Percentiles rank a stretch among this genome's conserved stretches.
Conservation (phyloP, 495 filamentous ascomycete species). For the Podospora pseudocomata region DNA sequence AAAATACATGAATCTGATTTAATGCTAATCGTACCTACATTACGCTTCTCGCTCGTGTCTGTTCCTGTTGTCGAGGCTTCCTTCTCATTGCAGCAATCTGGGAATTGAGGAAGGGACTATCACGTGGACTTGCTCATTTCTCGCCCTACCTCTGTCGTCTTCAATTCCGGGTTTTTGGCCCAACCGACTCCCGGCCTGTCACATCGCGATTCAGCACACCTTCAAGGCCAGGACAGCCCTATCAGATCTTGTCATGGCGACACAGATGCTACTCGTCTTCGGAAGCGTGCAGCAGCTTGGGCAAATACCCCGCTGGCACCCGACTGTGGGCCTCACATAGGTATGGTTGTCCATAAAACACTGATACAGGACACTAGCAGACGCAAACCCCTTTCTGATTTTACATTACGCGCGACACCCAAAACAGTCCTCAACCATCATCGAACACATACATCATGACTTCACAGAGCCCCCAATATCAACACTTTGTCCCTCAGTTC, state of each 20-base stretch:
- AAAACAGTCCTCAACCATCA: neutral
- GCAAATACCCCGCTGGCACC: neutral
- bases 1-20: neutral
- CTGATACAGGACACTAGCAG: neutral
- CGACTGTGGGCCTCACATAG: neutral
- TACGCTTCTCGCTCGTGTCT: neutral
- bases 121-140: too few species aligned
- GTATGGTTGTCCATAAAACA: neutral
- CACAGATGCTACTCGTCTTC: neutral
- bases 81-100: neutral
- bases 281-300: neutral
- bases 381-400: neutral
- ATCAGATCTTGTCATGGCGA: neutral
- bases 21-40: neutral
- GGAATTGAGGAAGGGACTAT: neutral
- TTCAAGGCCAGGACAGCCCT: neutral
- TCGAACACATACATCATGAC: neutral
- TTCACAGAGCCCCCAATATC: slow-evolving; percentile 32
- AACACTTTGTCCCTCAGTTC: slow-evolving; percentile 49
- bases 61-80: neutral
- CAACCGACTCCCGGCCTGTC: neutral
- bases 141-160: too few species aligned
- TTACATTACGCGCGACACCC: neutral
- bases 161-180: too few species aligned
- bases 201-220: neutral